Evolutionary conservation across 345 rosid species (phyloP).

Genomic region (Trapa bicornis): DNA sequence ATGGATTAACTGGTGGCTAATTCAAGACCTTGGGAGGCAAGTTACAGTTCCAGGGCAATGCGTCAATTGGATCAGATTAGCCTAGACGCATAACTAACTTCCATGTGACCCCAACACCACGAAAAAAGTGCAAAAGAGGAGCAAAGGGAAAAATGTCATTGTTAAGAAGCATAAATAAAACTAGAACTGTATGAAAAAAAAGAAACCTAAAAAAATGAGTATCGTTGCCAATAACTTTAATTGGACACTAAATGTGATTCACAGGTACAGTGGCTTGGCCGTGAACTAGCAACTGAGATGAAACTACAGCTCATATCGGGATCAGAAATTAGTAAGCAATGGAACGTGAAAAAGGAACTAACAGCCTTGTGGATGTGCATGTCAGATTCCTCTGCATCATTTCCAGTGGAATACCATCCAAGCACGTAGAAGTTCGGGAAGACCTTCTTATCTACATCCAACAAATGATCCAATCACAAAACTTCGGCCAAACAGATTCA

Average conservation of each 20-base stretch:
- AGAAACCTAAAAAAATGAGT: neutral
- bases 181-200: too few relatives aligned
- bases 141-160: neutral
- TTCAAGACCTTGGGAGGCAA: too few relatives aligned
- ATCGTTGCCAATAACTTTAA: neutral
- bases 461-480: neutral
- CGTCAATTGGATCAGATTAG: neutral
- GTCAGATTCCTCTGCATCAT: constrained; percentile 81
- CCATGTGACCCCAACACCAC: neutral
- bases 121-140: neutral
- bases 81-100: neutral
- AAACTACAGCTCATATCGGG: neutral
- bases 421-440: constrained; percentile 75
- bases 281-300: neutral
- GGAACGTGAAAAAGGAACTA: constrained; percentile 14
- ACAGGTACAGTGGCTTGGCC: too few relatives aligned
- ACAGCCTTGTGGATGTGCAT: constrained; percentile 92
- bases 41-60: neutral
- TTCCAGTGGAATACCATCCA: constrained; percentile 95
- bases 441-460: constrained; percentile 69
- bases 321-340: neutral
- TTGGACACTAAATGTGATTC: neutral
- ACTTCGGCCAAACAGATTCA: neutral
- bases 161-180: neutral
- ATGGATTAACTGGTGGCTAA: neutral